These are phyloP conservation scores for Pestalotiopsis sp. DNA, from an alignment of 2,329 filamentous ascomycete species.

Conservation along the genomic window DNA sequence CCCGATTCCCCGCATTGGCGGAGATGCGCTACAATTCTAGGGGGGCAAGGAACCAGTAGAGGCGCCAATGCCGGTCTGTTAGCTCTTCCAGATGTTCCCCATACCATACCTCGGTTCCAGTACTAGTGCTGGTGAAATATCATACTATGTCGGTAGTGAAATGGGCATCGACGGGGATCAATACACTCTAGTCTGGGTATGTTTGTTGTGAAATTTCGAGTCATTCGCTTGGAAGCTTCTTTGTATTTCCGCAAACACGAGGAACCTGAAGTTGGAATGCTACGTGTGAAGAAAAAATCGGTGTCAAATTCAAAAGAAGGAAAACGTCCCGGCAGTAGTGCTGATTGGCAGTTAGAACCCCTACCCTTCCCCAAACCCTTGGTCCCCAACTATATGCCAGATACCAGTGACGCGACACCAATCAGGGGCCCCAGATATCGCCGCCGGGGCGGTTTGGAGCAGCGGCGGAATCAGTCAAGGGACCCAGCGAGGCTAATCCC, in stretches of 20 bases:
- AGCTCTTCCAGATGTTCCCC: background rate
- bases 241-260: too few relatives aligned
- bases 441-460: background rate
- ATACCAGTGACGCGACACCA: background rate
- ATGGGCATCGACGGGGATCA: background rate
- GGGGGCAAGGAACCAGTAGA: background rate
- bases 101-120: background rate
- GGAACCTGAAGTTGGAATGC: background rate
- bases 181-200: background rate
- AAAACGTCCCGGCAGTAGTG: background rate
- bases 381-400: background rate
- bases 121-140: background rate
- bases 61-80: background rate
- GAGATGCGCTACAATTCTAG: background rate
- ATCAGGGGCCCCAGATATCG: constrained; percentile 1
- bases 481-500: background rate
- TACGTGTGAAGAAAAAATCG: background rate
- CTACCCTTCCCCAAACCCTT: background rate
- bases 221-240: too few relatives aligned
- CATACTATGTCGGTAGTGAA: background rate
- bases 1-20: background rate
- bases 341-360: background rate
- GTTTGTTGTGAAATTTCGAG: background rate
- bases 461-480: background rate
- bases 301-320: background rate